A percentile compares a stretch with the other conserved stretches of the same genome.
Evolutionary conservation across 441 rosid species (phyloP).

Genomic region (Euphorbia celastroides): DNA sequence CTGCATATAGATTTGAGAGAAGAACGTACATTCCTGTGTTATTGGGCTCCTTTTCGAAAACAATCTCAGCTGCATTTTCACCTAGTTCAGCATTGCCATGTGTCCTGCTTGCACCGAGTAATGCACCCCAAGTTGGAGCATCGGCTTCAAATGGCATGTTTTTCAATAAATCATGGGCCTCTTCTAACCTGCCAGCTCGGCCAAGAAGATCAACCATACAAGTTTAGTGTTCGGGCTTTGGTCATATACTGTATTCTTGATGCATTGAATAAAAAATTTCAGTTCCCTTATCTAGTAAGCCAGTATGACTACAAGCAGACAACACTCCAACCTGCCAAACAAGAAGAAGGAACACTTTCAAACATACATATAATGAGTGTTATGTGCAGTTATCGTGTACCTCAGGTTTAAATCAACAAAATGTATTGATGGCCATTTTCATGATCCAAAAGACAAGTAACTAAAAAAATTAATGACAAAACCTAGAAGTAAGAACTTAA

Average conservation of each 20-base stretch:
- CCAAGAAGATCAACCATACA: conserved; percentile 85
- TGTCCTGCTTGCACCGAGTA: conserved; percentile 68
- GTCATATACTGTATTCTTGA: conserved; percentile 37
- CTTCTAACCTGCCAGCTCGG: conserved; percentile 62
- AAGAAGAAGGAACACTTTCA: conserved; percentile 14
- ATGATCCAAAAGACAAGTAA: no score
- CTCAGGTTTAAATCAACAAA: background rate
- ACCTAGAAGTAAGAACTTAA: no score
- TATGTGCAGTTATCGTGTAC: background rate
- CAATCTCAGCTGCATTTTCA: conserved; percentile 46
- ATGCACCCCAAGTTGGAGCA: conserved; percentile 82
- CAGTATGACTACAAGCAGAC: conserved; percentile 82
- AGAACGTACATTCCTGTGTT: conserved; percentile 70
- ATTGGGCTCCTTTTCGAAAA: conserved; percentile 60
- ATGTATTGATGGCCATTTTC: no score
- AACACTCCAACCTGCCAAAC: conserved; percentile 53
- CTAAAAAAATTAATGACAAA: no score
- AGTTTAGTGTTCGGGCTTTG: conserved; percentile 63
- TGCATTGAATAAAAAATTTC: conserved; percentile 58
- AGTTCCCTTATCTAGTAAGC: conserved; percentile 55
- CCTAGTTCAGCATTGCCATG: conserved; percentile 67
- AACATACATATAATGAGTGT: conserved; percentile 7
- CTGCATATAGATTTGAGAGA: conserved; percentile 68
- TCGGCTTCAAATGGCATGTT: conserved; percentile 66
- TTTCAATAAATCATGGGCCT: conserved; percentile 47